Evolutionary conservation across 768 basidiomycete species (phyloP).

Genomic region (Serendipita sp.): DNA sequence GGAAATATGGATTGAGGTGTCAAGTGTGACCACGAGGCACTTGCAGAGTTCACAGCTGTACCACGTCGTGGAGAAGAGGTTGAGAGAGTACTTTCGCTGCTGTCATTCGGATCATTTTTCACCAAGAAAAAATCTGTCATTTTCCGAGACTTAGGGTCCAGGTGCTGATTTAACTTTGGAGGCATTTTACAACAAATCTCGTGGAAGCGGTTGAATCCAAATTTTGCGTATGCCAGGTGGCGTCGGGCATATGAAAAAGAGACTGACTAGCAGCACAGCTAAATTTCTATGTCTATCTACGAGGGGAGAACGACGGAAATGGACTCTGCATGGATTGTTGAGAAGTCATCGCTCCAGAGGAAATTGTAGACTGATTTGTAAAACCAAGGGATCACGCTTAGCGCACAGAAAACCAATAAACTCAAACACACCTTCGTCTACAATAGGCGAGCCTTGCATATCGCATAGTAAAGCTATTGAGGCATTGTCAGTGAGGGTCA

Average conservation of each 20-base stretch:
- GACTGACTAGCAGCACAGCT: not conserved
- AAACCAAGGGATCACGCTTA: not conserved
- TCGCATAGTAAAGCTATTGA: constrained; percentile 7
- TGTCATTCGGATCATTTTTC: no score
- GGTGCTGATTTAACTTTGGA: not conserved
- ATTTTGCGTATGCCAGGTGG: no score
- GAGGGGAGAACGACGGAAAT: no score
- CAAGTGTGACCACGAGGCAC: not conserved
- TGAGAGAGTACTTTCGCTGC: not conserved
- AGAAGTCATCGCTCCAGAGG: not conserved
- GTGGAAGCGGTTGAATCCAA: not conserved
- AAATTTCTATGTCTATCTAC: not conserved
- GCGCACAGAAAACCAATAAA: not conserved
- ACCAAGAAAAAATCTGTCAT: not conserved
- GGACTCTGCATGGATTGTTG: not conserved
- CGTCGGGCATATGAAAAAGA: no score
- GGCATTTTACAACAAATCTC: not conserved
- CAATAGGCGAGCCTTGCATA: constrained; percentile 4
- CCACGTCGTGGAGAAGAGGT: not conserved
- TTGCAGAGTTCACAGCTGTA: not conserved
- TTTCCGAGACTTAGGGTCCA: not conserved
- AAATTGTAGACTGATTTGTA: not conserved
- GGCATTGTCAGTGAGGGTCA: not conserved
- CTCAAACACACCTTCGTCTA: not conserved
- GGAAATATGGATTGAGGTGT: not conserved